These are phyloP conservation scores for Puya raimondii DNA, from an alignment of 176 grass and related monocot species.

Conservation along the genomic window DNA sequence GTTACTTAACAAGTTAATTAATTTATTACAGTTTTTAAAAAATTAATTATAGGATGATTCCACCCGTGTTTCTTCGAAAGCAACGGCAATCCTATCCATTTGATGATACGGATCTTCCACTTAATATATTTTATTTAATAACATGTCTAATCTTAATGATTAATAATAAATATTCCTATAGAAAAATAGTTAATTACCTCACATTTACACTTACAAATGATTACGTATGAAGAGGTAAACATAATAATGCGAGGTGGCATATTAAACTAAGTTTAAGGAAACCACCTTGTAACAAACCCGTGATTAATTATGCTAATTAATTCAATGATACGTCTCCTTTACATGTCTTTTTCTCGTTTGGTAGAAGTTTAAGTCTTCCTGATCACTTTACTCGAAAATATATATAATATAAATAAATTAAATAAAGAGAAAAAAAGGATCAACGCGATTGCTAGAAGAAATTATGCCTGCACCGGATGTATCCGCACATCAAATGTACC, in stretches of 20 bases:
- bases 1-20: background rate
- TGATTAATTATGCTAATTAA: background rate
- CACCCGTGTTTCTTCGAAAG: constrained; percentile 13
- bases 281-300: background rate
- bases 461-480: no score
- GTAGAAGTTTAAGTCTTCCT: background rate
- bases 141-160: background rate
- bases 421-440: background rate
- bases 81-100: background rate
- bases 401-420: background rate
- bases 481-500: no score
- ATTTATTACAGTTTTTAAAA: no score
- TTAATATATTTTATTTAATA: background rate
- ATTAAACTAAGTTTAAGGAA: no score
- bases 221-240: no score
- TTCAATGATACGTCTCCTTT: background rate
- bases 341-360: background rate
- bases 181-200: no score
- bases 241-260: no score
- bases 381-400: background rate
- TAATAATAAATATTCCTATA: no score
- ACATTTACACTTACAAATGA: no score
- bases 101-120: background rate
- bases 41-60: constrained; percentile 1
- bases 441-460: background rate